Base-by-base conservation (phyloP, 331 rosid genomes). In the Saraca asoca region DNA sequence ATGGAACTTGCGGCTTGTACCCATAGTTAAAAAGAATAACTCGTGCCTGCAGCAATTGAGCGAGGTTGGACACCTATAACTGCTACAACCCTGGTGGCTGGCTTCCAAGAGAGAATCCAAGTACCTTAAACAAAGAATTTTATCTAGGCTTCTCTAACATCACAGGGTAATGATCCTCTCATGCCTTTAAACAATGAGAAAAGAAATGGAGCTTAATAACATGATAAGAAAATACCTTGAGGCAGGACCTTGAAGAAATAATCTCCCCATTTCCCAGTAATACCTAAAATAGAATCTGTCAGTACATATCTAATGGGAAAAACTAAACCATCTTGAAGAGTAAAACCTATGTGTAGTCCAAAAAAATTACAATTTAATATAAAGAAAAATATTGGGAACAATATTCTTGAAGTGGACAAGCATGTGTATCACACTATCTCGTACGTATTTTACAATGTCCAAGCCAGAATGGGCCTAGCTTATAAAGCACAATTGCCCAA, bases 161-260 rank as follows among this genome's bases (percentile, higher is more conserved):
- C 65, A 56, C 31, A 14, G 16, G 50, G 39, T 48, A 46, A 13
- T 49, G 64, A 10, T 39, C 43, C 20, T n/a, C n/a, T n/a, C 45
- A 64, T n/a, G 31, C 9, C 31, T 61, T 20, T 38, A 44, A 62
- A 16, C 34, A 51, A 42, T 12, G 42, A 42, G 69, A 18, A 43
- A 56, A 46, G 72, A 63, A 64, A 54, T 54, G 46, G 60, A 19
- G 63, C 41, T 62, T 9, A 52, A 51, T 35, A 52, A 66, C 42
- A 64, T 48, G 58, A 69, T 45, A 64, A 44, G 68, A 45, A 71
- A 39, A 64, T 77, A 89, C 98, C 95, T 92, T 92, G 51, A 82
- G 89, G 83, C 94, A 92, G 79, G 95, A 84, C 80, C 89, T 85
- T 69, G 96, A 87, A 65, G 94, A 87, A 75, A 92, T 83, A 58